Base-by-base conservation (phyloP, 768 basidiomycete genomes). In the Tricholoma sp. region DNA sequence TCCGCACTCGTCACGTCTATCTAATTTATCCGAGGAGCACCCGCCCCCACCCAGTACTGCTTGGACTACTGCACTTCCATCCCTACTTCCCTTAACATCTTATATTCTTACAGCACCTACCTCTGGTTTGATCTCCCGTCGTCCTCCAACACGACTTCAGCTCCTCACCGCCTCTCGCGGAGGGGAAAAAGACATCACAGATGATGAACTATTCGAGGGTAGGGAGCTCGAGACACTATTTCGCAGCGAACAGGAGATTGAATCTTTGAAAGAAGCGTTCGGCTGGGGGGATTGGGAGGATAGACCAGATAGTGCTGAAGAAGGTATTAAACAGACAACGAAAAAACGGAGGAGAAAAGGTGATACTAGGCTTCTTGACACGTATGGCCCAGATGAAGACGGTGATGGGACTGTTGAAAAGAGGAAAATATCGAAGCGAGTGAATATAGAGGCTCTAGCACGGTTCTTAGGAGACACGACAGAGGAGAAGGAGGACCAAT, bases 141-240 rank as follows among this genome's bases (percentile, higher is more conserved):
- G 29, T 12, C 61, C 67, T 11, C 89, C 84, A 2, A 84, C 85
- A 2, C 86, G 90, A 33, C 76, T 92, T 8, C 87, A 89, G 59
- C 69, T 85, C 28, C 77, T 92, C 33, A 70, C 76, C 0, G 72
- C 75, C 10, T 73, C 75, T 47, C 84, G 86, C 44, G 85, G 88
- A 45, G 72, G 71, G 6, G 74, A 69, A 34, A 72, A 72, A 20
- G 70, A 76, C 18, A 81, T 92, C 17, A 59, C 63, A 1, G 90
- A 93, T 57, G 84, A 89, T 7, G 90, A 91, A 56, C 71, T 92
- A 20, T 89, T 92, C 57, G 78, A 70, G 3, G 77, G 81, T 31
- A 86, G 83, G 2, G 90, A 92, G 67, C 66, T 88, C 28, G 88
- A 90, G 53, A 76, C 72, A 17, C 53, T 89, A 29, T 60, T 89